Evolutionary conservation across 2,329 filamentous ascomycete species (phyloP), one percentile per base, ranked within the genome.

Genomic region (Fusarium clavum): DNA sequence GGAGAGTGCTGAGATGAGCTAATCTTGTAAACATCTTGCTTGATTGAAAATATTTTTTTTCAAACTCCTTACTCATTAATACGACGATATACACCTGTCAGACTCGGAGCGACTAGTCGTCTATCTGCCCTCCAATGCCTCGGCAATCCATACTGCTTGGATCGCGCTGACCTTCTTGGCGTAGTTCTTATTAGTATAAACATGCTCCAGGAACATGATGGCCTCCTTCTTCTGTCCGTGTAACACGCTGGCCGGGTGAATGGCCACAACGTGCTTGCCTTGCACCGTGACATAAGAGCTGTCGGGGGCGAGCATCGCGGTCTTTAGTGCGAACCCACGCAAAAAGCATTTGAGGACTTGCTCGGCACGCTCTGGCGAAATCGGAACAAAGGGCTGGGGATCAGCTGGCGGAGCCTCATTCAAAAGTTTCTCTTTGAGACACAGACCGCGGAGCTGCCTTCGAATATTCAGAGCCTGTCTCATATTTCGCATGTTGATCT

Each of bases 161-260:
- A 91, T 84, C 2, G 84, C 84, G 77, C 87, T 90, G 64, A 91
- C 88, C 77, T 88, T 90, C 76, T 90, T 90, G 0, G 86, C 89
- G 64, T 91, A 91, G 72, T 87, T 91, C 79, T 89, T 90, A 57
- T 85, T 85, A 2, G 89, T 91, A 71, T 87, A 91, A 0, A 91
- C 88, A 69, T 91, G 87, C 69, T 91, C 89, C 12, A 91, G 76
- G 66, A 90, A 91, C 88, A 91, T 89, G 75, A 91, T 90, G 6
- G 88, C 88, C 77, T 90, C 88, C 73, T 84, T 85, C 78, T 90
- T 90, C 72, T 86, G 83, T 0, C 89, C 88, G 67, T 90, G 87
- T 49, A 91, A 71, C 0, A 89, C 86, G 69, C 89, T 91, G 0
- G 87, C 84, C 0, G 89, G 89, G 71, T 91, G 89, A 20, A 91